Conservation (phyloP, 176 grass and related monocot species). For the Phoenix roebelenii region DNA sequence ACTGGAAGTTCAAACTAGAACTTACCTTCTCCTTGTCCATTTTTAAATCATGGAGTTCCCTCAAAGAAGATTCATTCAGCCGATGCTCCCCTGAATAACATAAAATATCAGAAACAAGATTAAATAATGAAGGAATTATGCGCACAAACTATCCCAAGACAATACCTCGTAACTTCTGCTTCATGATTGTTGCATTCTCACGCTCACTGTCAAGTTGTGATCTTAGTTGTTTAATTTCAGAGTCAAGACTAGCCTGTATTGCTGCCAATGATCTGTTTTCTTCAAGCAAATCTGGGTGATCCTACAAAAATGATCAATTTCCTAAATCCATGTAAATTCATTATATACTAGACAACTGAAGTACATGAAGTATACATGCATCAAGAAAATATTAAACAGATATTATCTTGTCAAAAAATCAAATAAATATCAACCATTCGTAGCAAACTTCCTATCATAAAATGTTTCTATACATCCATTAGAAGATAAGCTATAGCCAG, state of each 20-base stretch:
- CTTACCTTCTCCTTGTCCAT: constrained; percentile 52
- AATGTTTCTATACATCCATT: too few relatives aligned
- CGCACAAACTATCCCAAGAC: neutral
- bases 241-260: constrained; percentile 49
- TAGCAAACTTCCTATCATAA: too few relatives aligned
- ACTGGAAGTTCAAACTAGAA: constrained; percentile 1
- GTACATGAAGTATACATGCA: too few relatives aligned
- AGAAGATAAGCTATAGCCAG: too few relatives aligned
- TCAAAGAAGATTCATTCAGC: constrained; percentile 43
- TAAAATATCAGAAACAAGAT: constrained; percentile 21
- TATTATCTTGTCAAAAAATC: too few relatives aligned
- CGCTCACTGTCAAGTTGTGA: constrained; percentile 38
- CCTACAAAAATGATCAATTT: constrained; percentile 42
- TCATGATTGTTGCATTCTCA: constrained; percentile 42
- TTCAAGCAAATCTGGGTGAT: constrained; percentile 27
- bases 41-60: constrained; percentile 69
- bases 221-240: constrained; percentile 71
- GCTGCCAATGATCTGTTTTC: constrained; percentile 32
- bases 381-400: too few relatives aligned
- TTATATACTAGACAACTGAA: too few relatives aligned
- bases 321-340: constrained; percentile 10
- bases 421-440: too few relatives aligned
- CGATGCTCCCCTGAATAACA: constrained; percentile 53
- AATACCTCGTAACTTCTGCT: constrained; percentile 61
- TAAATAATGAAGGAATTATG: constrained; percentile 7